Conservation (phyloP, 2,329 filamentous ascomycete genomes). For the Zarea fungicola region DNA sequence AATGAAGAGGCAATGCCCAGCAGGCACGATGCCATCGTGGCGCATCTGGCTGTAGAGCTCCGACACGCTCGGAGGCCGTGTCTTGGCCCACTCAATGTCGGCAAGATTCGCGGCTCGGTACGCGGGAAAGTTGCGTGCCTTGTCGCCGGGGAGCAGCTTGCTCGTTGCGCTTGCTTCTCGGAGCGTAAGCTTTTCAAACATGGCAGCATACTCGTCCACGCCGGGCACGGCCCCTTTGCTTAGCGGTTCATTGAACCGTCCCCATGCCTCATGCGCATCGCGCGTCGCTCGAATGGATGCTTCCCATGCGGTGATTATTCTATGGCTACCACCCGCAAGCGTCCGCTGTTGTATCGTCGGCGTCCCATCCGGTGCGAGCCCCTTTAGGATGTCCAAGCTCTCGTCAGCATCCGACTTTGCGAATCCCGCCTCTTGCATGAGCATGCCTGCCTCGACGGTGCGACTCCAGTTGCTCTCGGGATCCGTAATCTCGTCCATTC, state of each 20-base stretch:
- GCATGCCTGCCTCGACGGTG: conserved; percentile 45
- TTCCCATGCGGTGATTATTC: conserved; percentile 41
- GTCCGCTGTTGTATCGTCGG: conserved; percentile 51
- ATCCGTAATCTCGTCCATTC: conserved; percentile 51
- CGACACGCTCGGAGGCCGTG: conserved; percentile 53
- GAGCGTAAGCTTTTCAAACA: conserved; percentile 52
- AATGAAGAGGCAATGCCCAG: conserved; percentile 46
- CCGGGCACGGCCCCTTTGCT: conserved; percentile 30
- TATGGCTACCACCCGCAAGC: conserved; percentile 16
- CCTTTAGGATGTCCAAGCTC: conserved; percentile 48
- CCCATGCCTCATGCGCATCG: conserved; percentile 58
- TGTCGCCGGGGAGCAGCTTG: conserved; percentile 53
- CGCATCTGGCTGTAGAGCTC: conserved; percentile 58
- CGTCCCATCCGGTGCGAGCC: conserved; percentile 42
- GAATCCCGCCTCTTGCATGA: conserved; percentile 55
- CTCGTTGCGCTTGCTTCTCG: conserved; percentile 23
- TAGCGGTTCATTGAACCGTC: conserved; percentile 37
- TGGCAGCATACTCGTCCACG: conserved; percentile 48
- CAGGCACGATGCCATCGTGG: conserved; percentile 41
- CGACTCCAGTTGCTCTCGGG: conserved; percentile 50
- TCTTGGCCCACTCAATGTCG: conserved; percentile 59
- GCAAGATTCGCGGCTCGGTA: conserved; percentile 46
- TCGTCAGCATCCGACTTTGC: conserved; percentile 40
- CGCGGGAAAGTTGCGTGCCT: conserved; percentile 41
- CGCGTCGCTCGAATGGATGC: conserved; percentile 53